Conservation (phyloP, 108 stramenopile genomes). For the Fistulifera pelliculosa region DNA sequence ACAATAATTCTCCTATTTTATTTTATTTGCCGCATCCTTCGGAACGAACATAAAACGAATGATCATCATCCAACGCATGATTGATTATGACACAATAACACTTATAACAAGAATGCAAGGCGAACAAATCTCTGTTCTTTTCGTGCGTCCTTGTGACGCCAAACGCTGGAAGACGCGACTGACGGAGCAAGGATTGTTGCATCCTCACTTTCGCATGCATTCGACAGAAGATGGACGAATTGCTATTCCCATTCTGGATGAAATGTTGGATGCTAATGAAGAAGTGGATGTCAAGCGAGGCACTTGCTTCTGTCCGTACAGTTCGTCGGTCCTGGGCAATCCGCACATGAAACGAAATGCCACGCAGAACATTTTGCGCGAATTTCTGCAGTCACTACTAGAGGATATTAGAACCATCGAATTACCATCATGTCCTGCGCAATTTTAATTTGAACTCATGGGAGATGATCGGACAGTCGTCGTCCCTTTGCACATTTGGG, state of each 20-base stretch:
- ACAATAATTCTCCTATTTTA: too few relatives aligned
- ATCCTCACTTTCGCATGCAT: constrained; percentile 68
- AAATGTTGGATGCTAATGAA: not conserved
- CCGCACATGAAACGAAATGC: not conserved
- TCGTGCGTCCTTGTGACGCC: constrained; percentile 32
- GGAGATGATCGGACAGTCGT: constrained; percentile 78
- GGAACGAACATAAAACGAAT: too few relatives aligned
- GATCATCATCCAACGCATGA: too few relatives aligned
- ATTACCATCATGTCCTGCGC: constrained; percentile 22
- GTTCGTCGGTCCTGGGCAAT: constrained; percentile 27
- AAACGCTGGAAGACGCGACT: constrained; percentile 39
- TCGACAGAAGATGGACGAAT: constrained; percentile 12
- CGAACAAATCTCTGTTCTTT: constrained; percentile 17
- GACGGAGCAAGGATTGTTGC: constrained; percentile 26
- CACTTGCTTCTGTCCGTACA: constrained; percentile 27
- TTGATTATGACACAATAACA: too few relatives aligned
- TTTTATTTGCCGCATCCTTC: too few relatives aligned
- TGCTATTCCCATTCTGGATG: constrained; percentile 12
- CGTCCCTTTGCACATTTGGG: constrained; percentile 43
- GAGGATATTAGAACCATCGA: constrained; percentile 11
- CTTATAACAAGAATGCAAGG: constrained; percentile 5
- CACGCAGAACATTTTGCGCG: not conserved
- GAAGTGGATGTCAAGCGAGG: constrained; percentile 14
- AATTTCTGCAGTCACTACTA: constrained; percentile 1
- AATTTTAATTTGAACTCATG: constrained; percentile 50